Evolutionary conservation across 176 grass and related monocot species (phyloP), one percentile per base, ranked within the genome.

Genomic region (Paspalum vaginatum): DNA sequence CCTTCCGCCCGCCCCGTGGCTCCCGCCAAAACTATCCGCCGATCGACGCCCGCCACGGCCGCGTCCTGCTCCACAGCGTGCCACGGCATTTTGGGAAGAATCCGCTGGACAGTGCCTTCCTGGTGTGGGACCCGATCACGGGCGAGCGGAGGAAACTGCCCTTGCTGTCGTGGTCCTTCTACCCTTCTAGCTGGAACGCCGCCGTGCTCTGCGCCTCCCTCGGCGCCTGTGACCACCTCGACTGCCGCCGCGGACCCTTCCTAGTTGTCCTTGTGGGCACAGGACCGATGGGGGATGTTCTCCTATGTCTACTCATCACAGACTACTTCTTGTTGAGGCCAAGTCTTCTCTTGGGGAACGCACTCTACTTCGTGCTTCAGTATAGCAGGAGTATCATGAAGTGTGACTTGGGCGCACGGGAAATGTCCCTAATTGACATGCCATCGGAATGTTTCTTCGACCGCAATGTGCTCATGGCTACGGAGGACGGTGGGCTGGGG

Each of bases 71-170:
- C 27, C 62, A 47, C 51, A 4, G 4, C 1, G 16, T 0, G 38
- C 8, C 2, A 17, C 18, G 37, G 63, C 0, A 42, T 0, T 8
- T 18, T 18, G 37, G 61, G 14, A 16, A 14, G 7, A 11, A 6
- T 14, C 38, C 17, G 0, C 1, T 22, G 56, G 21, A 10, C n/a
- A 21, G 42, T 9, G 9, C 11, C 5, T 24, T 84, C 53, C 1
- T 57, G 17, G 52, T 84, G 5, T 77, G 62, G 63, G 53, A 84
- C 6, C 73, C 82, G 4, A 42, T 68, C 13, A 60, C 73, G 2
- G 9, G 20, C n/a, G 17, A 11, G 7, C 37, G 13, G 16, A 12
- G 11, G 5, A 18, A 2, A 1, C 12, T 77, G 14, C 63, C 14
- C 14, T 5, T 5, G 52, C 63, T 40, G n/a, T 63, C 11, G 5